Base-by-base conservation (phyloP, 2,329 filamentous ascomycete genomes). In the Annulohypoxylon truncatum region DNA sequence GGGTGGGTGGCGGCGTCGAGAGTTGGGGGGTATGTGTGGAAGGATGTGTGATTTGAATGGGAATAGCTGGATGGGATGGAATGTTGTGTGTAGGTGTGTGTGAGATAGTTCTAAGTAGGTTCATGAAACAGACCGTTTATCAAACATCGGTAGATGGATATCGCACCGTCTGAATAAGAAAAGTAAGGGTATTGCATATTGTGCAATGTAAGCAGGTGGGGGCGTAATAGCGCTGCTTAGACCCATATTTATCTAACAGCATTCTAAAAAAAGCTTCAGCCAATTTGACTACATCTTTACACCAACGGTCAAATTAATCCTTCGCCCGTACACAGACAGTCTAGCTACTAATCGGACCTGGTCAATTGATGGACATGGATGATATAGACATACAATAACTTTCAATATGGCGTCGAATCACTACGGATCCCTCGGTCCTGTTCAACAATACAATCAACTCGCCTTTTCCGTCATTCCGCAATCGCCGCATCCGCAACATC, bases 1-100 rank as follows among this genome's bases (percentile, higher is more conserved):
- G 81, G 80, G 1, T 87, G 84, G 85, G 71, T 77, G 24, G 85
- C 80, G 12, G 76, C 71, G 35, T 86, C 83, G 20, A 76, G 76
- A 29, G 87, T 84, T 84, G 86, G 85, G 61, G 73, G 74, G 4
- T 85, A 87, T 70, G 70, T 67, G 12, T 85, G 85, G 73, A 73
- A 70, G 40, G 68, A 68, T 46, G 18, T 5, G 15, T 61, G 20
- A 44, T 31, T 5, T 42, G 10, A 42, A 2, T 44, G 10, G 18
- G 31, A 3, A 3, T 28, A 12, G 28, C 20, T 10, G 9, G 15
- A 2, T 47, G 7, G 26, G 5, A n/a, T 10, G 13, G 29, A 38
- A 8, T 18, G 13, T 15, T 15, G 15, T 38, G n/a, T 7, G n/a
- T 7, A 15, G n/a, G 12, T 4, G 7, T 4, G 12, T 31, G 29